Evolutionary conservation across 176 grass and related monocot genomes (phyloP), one percentile per base, ranked within the genome.

Genomic region (Ananas comosus): DNA sequence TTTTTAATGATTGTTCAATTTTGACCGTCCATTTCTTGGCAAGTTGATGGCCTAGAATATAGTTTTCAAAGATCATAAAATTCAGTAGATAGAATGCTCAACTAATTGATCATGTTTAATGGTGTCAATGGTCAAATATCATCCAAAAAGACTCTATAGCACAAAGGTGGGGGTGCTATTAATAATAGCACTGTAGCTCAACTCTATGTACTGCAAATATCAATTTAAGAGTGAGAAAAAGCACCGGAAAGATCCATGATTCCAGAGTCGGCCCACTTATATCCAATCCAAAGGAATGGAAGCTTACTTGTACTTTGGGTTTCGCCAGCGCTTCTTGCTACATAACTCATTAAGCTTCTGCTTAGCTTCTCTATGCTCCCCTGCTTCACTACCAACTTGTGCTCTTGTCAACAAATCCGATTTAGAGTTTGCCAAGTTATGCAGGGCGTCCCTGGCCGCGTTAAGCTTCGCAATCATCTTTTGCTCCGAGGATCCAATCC

Each of bases 381-480:
- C 85, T 72, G 50, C 47, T 53, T 74, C 85, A 78, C 59, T 13
- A 3, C 16, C 74, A 0, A 71, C 42, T 16, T 70, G 51, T 11
- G 64, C 50, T 16, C 56, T 63, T 67, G 24, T 49, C 47, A 80
- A 69, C 13, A 71, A 51, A 42, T 65, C 73, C 50, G 70, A 74
- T 56, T 66, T 54, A 50, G 49, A 81, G 70, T 77, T 61, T 1
- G 21, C 50, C 17, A 96, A 73, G 18, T 96, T 96, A 10, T 70
- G 53, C 33, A 91, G 75, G 66, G 88, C 85, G 87, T 91, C 83
- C 52, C 85, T 85, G 17, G 85, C 78, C 5, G 85, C 92, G 72
- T 91, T 96, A 17, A 96, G 85, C 71, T 81, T 96, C 51, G 88
- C 85, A 64, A 96, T 91, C 19, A 28, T 72, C 83, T 85, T 91